phyloP scores from a whole-genome alignment of 805 yeast genomes.

The Candida insectorum region DNA sequence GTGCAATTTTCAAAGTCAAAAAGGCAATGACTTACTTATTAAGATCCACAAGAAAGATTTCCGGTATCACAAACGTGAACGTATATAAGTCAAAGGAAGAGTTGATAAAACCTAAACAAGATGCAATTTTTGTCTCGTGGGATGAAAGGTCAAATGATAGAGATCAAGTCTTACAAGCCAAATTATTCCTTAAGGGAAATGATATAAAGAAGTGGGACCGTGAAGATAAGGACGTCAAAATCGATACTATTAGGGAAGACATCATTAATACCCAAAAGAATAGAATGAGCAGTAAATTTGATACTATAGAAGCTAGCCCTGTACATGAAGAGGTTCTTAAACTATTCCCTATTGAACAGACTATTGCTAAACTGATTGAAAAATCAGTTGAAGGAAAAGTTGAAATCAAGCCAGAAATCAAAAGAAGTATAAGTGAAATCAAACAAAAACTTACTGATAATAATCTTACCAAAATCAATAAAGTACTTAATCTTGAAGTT shows the following conservation, averaged over 20 bases:
- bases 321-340: constrained; percentile 1
- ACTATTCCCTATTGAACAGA: constrained; percentile 2
- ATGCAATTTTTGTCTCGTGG: constrained; percentile 35
- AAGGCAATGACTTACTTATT: constrained; percentile 58
- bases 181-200: constrained; percentile 3
- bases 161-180: constrained; percentile 19
- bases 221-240: background rate
- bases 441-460: constrained; percentile 10
- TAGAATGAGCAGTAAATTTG: background rate
- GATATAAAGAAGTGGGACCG: background rate
- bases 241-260: constrained; percentile 1
- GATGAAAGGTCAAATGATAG: constrained; percentile 27
- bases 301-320: background rate
- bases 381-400: constrained; percentile 10
- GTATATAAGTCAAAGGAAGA: constrained; percentile 37
- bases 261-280: constrained; percentile 1
- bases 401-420: constrained; percentile 10
- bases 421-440: constrained; percentile 11
- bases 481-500: constrained; percentile 3
- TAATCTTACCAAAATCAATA: constrained; percentile 3
- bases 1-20: constrained; percentile 58
- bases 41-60: constrained; percentile 54
- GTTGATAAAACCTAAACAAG: constrained; percentile 27
- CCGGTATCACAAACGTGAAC: constrained; percentile 35
- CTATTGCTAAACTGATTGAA: constrained; percentile 9